Percentiles rank a stretch among this genome's conserved stretches.
phyloP scores from a whole-genome alignment of 768 basidiomycete genomes.

The Suillus subalutaceus region DNA sequence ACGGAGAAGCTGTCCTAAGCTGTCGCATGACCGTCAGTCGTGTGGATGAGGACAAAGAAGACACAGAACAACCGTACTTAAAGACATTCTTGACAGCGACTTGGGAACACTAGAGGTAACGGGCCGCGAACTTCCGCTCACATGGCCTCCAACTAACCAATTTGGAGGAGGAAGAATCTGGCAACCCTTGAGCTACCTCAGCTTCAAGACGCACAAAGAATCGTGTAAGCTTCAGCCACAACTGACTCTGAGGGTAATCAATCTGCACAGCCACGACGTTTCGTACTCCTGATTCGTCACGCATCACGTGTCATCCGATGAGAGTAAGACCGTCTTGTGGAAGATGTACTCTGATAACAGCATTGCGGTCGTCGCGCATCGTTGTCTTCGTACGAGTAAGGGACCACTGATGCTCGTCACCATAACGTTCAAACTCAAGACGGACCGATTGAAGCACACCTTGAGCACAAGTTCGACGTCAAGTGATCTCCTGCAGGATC shows the following conservation, averaged over 20 bases:
- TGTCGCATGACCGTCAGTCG: slow-evolving; percentile 14
- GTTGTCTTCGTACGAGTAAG: not conserved
- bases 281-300: not conserved
- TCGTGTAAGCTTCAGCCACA: not conserved
- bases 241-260: not conserved
- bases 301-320: not conserved
- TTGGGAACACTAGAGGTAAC: not conserved
- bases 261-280: not conserved
- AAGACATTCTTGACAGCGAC: not conserved
- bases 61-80: not conserved
- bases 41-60: slow-evolving; percentile 13
- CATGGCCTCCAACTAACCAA: not conserved
- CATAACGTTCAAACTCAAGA: not conserved
- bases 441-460: not conserved
- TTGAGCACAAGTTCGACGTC: not conserved
- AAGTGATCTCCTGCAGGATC: not conserved
- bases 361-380: not conserved
- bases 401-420: not conserved
- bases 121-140: not conserved
- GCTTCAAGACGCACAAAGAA: not conserved
- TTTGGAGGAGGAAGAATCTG: not conserved
- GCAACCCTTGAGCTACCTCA: not conserved
- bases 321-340: not conserved
- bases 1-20: not conserved
- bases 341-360: not conserved